phyloP scores from a whole-genome alignment of 202 grass and related monocot genomes.

The Musa balbisiana region DNA sequence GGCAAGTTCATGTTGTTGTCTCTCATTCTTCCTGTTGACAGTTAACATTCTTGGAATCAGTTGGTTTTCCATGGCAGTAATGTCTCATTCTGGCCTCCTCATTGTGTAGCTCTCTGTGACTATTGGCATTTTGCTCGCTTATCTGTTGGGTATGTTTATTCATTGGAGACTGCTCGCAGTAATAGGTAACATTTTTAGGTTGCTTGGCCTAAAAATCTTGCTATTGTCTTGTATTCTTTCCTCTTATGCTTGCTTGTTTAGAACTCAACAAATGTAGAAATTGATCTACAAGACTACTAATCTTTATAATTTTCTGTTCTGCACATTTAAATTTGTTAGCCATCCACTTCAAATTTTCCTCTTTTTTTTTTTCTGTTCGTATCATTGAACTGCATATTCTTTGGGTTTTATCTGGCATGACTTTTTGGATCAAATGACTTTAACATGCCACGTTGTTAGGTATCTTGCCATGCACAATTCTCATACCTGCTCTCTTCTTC shows the following conservation, averaged over 20 bases:
- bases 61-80: neutral
- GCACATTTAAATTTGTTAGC: neutral
- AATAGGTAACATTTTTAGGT: conserved; percentile 35
- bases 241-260: neutral
- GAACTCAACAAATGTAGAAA: neutral
- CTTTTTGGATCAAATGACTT: neutral
- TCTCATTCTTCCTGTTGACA: neutral
- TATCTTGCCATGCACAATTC: conserved; percentile 73
- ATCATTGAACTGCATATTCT: neutral
- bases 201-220: neutral
- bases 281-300: neutral
- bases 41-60: neutral
- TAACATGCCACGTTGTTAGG: conserved; percentile 37
- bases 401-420: neutral
- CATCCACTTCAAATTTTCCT: neutral
- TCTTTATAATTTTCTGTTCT: neutral
- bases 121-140: conserved; percentile 53
- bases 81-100: conserved; percentile 7
- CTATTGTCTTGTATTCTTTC: neutral
- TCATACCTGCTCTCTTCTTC: conserved; percentile 92
- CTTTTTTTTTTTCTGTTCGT: neutral
- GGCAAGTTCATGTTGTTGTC: conserved; percentile 22
- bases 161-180: conserved; percentile 54
- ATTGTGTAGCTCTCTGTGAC: conserved; percentile 25
- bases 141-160: conserved; percentile 60